A percentile compares a stretch with the other conserved stretches of the same genome.
phyloP scores from a whole-genome alignment of 805 yeast genomes.

The Metschnikowia peoriensis region DNA sequence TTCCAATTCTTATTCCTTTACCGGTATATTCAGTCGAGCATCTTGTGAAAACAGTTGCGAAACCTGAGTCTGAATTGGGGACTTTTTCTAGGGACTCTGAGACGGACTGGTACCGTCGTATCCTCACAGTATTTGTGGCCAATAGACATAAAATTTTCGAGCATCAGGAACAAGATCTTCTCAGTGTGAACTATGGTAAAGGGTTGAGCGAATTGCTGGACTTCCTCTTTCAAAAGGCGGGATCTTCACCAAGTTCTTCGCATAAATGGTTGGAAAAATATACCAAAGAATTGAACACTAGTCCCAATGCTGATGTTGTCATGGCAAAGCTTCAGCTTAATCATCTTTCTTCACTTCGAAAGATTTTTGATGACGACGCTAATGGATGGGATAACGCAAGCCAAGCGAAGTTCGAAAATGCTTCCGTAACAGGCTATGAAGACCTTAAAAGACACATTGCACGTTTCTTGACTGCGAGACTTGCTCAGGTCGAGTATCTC shows the following conservation, averaged over 20 bases:
- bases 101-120: slow-evolving; percentile 32
- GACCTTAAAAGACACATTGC: slow-evolving; percentile 30
- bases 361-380: slow-evolving; percentile 3
- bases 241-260: slow-evolving; percentile 13
- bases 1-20: slow-evolving; percentile 37
- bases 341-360: slow-evolving; percentile 8
- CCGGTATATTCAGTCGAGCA: slow-evolving; percentile 37
- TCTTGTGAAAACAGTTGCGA: slow-evolving; percentile 20
- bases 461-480: slow-evolving; percentile 22
- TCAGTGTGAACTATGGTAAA: slow-evolving; percentile 23
- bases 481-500: slow-evolving; percentile 20
- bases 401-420: background rate
- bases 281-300: slow-evolving; percentile 19
- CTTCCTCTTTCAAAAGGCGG: slow-evolving; percentile 31
- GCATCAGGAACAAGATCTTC: slow-evolving; percentile 18
- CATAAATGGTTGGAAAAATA: slow-evolving; percentile 20
- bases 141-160: slow-evolving; percentile 28
- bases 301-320: slow-evolving; percentile 26
- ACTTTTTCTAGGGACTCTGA: slow-evolving; percentile 20
- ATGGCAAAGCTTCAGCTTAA: slow-evolving; percentile 10
- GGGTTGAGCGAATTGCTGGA: slow-evolving; percentile 11
- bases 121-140: slow-evolving; percentile 28
- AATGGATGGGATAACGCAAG: slow-evolving; percentile 2
- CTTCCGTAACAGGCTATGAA: slow-evolving; percentile 22
- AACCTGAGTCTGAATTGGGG: slow-evolving; percentile 21